These are phyloP conservation scores for Fraxinus quadrangulata DNA, from an alignment of 257 asterid genomes.

Conservation along the genomic window DNA sequence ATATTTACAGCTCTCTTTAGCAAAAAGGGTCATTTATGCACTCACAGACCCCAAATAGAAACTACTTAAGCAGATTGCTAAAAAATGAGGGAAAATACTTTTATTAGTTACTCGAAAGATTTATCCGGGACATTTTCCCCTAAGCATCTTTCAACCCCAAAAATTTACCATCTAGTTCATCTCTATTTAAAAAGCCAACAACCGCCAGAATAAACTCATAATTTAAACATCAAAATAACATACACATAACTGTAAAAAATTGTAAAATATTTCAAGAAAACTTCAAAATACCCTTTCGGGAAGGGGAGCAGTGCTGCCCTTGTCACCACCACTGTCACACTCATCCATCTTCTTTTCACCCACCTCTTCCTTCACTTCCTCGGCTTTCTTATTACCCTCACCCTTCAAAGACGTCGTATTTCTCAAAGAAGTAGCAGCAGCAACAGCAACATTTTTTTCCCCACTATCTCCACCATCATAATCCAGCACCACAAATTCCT, in stretches of 20 bases:
- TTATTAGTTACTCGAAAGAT: too few relatives aligned
- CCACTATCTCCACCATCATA: conserved; percentile 23
- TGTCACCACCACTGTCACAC: conserved; percentile 46
- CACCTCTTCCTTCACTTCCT: conserved; percentile 30
- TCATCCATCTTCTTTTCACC: conserved; percentile 45
- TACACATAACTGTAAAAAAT: not conserved
- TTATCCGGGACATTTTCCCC: too few relatives aligned
- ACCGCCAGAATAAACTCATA: not conserved
- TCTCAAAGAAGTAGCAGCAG: conserved; percentile 31
- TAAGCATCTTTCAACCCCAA: conserved; percentile 9
- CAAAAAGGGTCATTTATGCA: not conserved
- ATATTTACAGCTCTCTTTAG: not conserved
- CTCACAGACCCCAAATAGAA: not conserved
- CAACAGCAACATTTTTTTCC: conserved; percentile 7
- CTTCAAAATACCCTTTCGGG: conserved; percentile 45
- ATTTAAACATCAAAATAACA: not conserved
- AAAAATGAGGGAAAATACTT: conserved; percentile 16
- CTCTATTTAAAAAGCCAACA: conserved; percentile 11
- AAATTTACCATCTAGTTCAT: not conserved
- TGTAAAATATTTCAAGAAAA: not conserved
- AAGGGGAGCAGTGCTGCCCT: conserved; percentile 53
- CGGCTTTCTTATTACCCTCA: conserved; percentile 24
- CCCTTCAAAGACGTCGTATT: conserved; percentile 22
- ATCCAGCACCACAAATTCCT: conserved; percentile 26
- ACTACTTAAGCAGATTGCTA: conserved; percentile 13